phyloP scores from a whole-genome alignment of 2,329 filamentous ascomycete species.

The Fusarium subtropicale region DNA sequence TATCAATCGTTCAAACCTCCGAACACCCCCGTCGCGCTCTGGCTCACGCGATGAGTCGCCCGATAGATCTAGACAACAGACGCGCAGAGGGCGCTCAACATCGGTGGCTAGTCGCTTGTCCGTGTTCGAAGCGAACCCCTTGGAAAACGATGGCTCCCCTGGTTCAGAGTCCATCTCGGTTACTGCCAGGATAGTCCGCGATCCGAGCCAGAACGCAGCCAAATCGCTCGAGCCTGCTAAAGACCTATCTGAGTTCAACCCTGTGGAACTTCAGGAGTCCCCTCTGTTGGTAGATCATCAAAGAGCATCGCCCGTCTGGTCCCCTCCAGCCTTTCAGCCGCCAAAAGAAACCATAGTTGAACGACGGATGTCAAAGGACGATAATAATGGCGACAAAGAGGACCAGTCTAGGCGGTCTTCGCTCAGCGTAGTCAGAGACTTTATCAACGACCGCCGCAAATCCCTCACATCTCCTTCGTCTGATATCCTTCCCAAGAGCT shows the following conservation, averaged over 20 bases:
- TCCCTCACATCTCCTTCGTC: slow-evolving; percentile 62
- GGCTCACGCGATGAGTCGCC: slow-evolving; percentile 58
- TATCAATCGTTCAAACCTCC: slow-evolving; percentile 48
- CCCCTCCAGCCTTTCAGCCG: slow-evolving; percentile 46
- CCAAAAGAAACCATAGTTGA: slow-evolving; percentile 62
- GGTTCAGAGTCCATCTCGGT: slow-evolving; percentile 85
- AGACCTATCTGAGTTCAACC: slow-evolving; percentile 58
- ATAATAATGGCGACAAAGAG: slow-evolving; percentile 51
- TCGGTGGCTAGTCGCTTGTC: slow-evolving; percentile 68
- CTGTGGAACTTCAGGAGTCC: slow-evolving; percentile 68
- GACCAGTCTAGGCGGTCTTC: slow-evolving; percentile 66
- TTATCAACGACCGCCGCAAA: slow-evolving; percentile 69
- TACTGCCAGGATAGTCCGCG: slow-evolving; percentile 83
- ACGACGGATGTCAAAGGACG: slow-evolving; percentile 59
- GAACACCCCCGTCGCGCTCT: slow-evolving; percentile 55
- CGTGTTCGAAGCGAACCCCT: slow-evolving; percentile 61
- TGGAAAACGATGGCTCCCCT: slow-evolving; percentile 37
- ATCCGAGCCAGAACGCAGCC: slow-evolving; percentile 60
- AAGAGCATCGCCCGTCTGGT: slow-evolving; percentile 46
- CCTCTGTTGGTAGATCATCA: slow-evolving; percentile 70
- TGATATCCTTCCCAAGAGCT: slow-evolving; percentile 53
- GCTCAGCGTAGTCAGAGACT: slow-evolving; percentile 68
- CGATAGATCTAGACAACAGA: slow-evolving; percentile 53
- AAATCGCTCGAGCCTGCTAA: slow-evolving; percentile 56
- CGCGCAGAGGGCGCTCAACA: slow-evolving; percentile 60